Evolutionary conservation across 192 early-diverging fungal genomes (phyloP).

Genomic region (Neocallimastix lanati): DNA sequence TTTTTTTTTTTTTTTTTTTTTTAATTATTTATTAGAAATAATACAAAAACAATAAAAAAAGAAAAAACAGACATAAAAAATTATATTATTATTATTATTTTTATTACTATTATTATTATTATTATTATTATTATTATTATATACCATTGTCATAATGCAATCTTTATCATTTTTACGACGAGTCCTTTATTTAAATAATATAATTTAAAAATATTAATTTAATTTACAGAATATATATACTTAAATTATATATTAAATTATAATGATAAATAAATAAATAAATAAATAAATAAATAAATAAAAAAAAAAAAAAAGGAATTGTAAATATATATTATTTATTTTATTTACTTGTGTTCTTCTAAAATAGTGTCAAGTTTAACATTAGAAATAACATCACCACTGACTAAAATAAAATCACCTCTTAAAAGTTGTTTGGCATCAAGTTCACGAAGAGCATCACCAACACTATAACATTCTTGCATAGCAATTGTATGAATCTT

Average conservation of each 20-base stretch:
- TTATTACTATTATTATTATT: too few relatives aligned
- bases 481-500: conserved; percentile 52
- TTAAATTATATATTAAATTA: too few relatives aligned
- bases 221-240: too few relatives aligned
- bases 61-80: too few relatives aligned
- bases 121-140: too few relatives aligned
- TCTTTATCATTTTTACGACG: not conserved
- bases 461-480: conserved; percentile 56
- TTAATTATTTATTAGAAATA: too few relatives aligned
- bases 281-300: not conserved
- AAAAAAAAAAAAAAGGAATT: too few relatives aligned
- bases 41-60: too few relatives aligned
- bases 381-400: conserved; percentile 78
- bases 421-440: conserved; percentile 60
- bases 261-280: not conserved
- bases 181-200: too few relatives aligned
- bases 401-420: conserved; percentile 83
- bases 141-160: not conserved
- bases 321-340: not conserved
- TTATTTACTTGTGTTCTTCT: conserved; percentile 47
- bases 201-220: too few relatives aligned
- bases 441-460: conserved; percentile 81
- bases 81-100: too few relatives aligned
- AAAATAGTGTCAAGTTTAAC: conserved; percentile 56
- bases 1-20: too few relatives aligned